Evolutionary conservation across 2,329 filamentous ascomycete species (phyloP), one percentile per base, ranked within the genome.

Genomic region (Colletotrichum euphorbiae): DNA sequence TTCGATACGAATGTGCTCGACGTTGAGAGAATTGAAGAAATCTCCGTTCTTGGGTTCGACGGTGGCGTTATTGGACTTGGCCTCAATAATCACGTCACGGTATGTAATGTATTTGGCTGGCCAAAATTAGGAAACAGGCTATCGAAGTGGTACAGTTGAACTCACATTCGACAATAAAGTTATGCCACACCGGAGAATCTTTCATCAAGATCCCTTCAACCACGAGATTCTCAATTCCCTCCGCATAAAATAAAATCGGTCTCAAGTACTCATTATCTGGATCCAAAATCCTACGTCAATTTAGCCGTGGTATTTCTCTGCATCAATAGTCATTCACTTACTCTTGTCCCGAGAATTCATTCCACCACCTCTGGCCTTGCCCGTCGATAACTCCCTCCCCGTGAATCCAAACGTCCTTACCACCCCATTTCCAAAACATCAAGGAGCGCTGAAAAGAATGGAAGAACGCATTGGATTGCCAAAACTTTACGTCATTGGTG

Each of bases 381-480:
- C 84, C 87, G 64, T 90, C 85, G 48, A 90, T 78, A 13, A 84
- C 78, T 48, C 87, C 83, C 12, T 83, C 80, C 48, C 89, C 89
- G 63, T 83, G 87, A 71, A 90, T 88, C 69, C 83, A 86, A 74
- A 90, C 86, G 69, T 88, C 80, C 69, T 85, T 82, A 11, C 88
- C 88, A 62, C 87, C 87, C 87, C 87, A 90, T 57, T 88, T 85
- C 84, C 86, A 89, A 73, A 89, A 90, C 63, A 87, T 87, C 62
- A 89, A 85, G 3, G 83, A 87, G 69, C 83, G 80, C 71, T 83
- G 79, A 72, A 83, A 82, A 0, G 80, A 77, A 61, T 82, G 78
- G 13, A 72, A 72, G 73, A 79, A 82, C 42, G 80, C 76, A 62
- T 81, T 76, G 13, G 74, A 69, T 71, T 83, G 81, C 81, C 81